phyloP scores from a whole-genome alignment of 441 rosid genomes.

The Gossypium davidsonii region DNA sequence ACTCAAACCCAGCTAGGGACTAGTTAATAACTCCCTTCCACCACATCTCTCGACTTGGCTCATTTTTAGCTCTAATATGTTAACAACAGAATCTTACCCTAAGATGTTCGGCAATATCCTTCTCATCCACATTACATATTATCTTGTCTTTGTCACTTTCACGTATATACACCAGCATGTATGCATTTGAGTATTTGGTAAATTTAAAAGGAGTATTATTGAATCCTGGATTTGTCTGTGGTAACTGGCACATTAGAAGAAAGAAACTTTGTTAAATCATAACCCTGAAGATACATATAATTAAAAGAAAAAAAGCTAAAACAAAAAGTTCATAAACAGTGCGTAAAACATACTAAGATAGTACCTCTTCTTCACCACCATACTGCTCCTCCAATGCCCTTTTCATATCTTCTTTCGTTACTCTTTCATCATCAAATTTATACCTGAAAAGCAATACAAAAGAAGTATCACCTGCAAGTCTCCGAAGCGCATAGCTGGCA shows the following conservation, averaged over 20 bases:
- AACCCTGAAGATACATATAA: background rate
- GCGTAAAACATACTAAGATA: background rate
- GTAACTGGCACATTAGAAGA: conserved; percentile 31
- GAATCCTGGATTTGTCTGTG: conserved; percentile 43
- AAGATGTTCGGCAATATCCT: conserved; percentile 50
- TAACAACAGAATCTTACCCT: conserved; percentile 32
- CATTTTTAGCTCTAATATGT: conserved; percentile 5
- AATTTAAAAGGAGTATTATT: conserved; percentile 45
- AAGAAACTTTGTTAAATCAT: conserved; percentile 2
- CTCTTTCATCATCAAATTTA: conserved; percentile 51
- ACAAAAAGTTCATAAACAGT: background rate
- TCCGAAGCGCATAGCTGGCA: background rate
- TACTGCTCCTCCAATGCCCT: conserved; percentile 49
- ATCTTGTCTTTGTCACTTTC: conserved; percentile 56
- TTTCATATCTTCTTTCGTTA: conserved; percentile 42
- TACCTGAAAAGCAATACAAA: conserved; percentile 27
- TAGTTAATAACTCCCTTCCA: conserved; percentile 3
- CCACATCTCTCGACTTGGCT: background rate
- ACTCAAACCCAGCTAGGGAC: conserved; percentile 1
- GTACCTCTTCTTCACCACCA: conserved; percentile 51
- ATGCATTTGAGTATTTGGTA: conserved; percentile 52
- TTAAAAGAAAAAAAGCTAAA: background rate
- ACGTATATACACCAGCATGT: conserved; percentile 55
- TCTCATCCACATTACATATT: conserved; percentile 47
- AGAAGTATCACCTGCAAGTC: background rate